Conservation (phyloP, 192 early-diverging fungal genomes). For the Coemansia aciculifera region DNA sequence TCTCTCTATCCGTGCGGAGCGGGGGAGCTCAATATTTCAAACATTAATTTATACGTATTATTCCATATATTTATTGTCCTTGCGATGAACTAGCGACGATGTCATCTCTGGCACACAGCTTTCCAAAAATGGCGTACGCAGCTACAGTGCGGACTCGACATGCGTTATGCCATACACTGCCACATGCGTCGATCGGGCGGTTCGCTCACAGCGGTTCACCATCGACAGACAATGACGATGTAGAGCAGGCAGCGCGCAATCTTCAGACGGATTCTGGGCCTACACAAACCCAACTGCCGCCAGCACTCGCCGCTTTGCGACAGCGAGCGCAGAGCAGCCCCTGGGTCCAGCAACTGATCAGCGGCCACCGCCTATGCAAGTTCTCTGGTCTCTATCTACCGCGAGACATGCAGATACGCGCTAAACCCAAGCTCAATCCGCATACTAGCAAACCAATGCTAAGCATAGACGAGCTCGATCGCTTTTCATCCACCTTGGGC, state of each 20-base stretch:
- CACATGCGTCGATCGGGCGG: background rate
- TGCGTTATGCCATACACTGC: too few species aligned
- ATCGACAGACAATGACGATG: background rate
- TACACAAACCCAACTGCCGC: background rate
- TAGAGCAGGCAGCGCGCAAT: background rate
- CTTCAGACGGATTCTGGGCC: constrained; percentile 17
- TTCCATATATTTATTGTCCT: too few species aligned
- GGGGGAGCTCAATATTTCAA: too few species aligned
- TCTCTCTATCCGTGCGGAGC: too few species aligned
- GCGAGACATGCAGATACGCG: constrained; percentile 14
- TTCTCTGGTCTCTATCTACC: constrained; percentile 20
- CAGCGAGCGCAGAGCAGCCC: constrained; percentile 35
- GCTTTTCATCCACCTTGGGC: constrained; percentile 5
- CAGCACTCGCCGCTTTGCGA: constrained; percentile 6
- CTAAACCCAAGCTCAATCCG: constrained; percentile 17
- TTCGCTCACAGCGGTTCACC: background rate
- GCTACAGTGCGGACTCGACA: too few species aligned
- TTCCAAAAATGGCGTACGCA: too few species aligned
- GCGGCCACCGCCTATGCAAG: constrained; percentile 23
- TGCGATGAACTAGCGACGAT: too few species aligned
- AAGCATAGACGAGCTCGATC: constrained; percentile 36
- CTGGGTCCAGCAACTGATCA: constrained; percentile 27
- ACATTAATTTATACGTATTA: too few species aligned
- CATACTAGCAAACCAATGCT: background rate
- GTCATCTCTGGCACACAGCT: too few species aligned